Percentiles rank a stretch among this genome's conserved stretches.
Evolutionary conservation across 2,329 filamentous ascomycete species (phyloP).

Genomic region (Arthrobotrys conoides): DNA sequence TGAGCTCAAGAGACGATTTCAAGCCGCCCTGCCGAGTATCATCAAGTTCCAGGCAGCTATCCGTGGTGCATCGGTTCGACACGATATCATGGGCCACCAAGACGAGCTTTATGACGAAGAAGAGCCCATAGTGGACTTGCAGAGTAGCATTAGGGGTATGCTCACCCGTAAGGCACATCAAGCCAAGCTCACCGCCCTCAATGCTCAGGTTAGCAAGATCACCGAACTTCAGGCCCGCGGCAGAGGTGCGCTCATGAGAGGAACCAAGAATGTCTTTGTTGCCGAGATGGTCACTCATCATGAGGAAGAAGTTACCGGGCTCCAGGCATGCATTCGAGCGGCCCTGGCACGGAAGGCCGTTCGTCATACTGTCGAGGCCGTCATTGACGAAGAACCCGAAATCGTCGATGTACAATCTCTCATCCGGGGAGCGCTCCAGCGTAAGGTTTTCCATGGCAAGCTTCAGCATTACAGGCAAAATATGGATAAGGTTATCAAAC

Average conservation of each 20-base stretch:
- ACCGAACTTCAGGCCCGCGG: constrained; percentile 75
- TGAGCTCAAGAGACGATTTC: constrained; percentile 71
- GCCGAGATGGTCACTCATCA: constrained; percentile 78
- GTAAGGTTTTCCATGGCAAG: constrained; percentile 74
- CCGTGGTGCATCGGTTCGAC: constrained; percentile 80
- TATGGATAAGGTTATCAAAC: constrained; percentile 99
- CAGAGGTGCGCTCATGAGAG: constrained; percentile 81
- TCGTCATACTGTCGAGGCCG: constrained; percentile 79
- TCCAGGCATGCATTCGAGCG: constrained; percentile 83
- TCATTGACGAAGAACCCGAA: constrained; percentile 85
- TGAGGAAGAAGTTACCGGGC: constrained; percentile 74
- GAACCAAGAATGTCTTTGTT: constrained; percentile 75
- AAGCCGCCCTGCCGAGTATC: constrained; percentile 72
- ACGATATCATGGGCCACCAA: constrained; percentile 84
- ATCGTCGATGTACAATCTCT: constrained; percentile 72
- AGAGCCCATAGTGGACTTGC: constrained; percentile 74
- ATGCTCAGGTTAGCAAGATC: constrained; percentile 52
- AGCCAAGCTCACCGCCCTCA: constrained; percentile 73
- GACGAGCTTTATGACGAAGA: constrained; percentile 76
- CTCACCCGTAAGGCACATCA: constrained; percentile 61
- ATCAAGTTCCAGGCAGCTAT: constrained; percentile 81
- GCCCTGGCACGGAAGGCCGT: constrained; percentile 83
- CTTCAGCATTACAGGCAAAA: constrained; percentile 93
- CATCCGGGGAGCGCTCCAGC: constrained; percentile 77
- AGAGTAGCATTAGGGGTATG: constrained; percentile 69